A percentile compares a stretch with the other conserved stretches of the same genome.
Conservation (phyloP, 129 eudicot genomes). For the Lonicera japonica region DNA sequence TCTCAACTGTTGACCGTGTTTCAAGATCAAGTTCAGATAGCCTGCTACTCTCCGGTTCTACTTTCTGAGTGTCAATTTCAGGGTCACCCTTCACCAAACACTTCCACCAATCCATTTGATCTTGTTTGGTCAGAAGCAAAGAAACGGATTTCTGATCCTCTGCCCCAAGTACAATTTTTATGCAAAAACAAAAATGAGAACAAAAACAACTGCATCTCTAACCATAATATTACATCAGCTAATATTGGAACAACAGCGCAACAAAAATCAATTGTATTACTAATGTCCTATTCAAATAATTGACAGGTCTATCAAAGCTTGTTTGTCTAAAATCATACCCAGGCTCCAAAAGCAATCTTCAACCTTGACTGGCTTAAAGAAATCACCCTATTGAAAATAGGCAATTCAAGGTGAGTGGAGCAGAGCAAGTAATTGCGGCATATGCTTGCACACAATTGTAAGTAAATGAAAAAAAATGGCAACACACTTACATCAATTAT, state of each 20-base stretch:
- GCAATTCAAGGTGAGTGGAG: not conserved
- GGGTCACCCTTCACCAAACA: slow-evolving; percentile 87
- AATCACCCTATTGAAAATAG: slow-evolving; percentile 56
- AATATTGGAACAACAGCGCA: too few species aligned
- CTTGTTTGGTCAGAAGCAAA: slow-evolving; percentile 68
- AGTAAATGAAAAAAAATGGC: not conserved
- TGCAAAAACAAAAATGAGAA: too few species aligned
- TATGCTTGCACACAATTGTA: not conserved
- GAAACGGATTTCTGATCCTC: slow-evolving; percentile 82
- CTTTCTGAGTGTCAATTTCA: slow-evolving; percentile 83
- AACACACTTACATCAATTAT: slow-evolving; percentile 49
- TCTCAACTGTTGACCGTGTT: slow-evolving; percentile 88
- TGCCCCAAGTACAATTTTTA: slow-evolving; percentile 14
- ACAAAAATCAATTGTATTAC: too few species aligned
- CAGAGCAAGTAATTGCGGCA: not conserved
- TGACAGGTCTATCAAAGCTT: too few species aligned
- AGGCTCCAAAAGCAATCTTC: slow-evolving; percentile 92
- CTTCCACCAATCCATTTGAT: slow-evolving; percentile 96
- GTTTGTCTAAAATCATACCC: slow-evolving; percentile 30
- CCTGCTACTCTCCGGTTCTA: slow-evolving; percentile 80
- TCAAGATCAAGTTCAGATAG: slow-evolving; percentile 80
- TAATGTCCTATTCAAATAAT: too few species aligned
- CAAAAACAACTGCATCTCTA: too few species aligned
- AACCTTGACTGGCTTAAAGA: slow-evolving; percentile 68
- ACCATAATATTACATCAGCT: too few species aligned